Base-by-base conservation (phyloP, 768 basidiomycete genomes). In the Leucosporidium scottii region DNA sequence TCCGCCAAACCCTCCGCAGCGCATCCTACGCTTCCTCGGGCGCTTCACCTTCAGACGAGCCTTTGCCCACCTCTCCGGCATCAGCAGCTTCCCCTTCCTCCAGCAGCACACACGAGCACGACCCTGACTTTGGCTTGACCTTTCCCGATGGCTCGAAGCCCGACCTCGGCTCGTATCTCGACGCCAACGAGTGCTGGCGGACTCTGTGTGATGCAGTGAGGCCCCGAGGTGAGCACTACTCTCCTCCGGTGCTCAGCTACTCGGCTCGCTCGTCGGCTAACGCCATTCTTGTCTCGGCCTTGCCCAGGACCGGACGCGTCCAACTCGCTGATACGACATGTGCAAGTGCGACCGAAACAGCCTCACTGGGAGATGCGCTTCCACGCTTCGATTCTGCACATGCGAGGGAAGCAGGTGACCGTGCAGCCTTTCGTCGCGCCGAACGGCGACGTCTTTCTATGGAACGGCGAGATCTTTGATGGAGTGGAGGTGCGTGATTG, bases 311-410 rank as follows among this genome's bases (percentile, higher is more conserved):
- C 71, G 6, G 71, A 72, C 50, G 44, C 48, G 1, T 28, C 39
- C 2, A 30, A 30, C 27, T 28, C 59, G 13, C 17, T 61, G 48
- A 55, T 57, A 30, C 27, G n/a, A 23, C 61, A 36, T 7, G 49
- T 62, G 12, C 1, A 30, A 2, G 4, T 47, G 13, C 10, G 28
- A 25, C n/a, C n/a, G 30, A 34, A 58, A 25, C 7, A 4, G 12
- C 30, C 8, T 28, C 17, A 57, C 4, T 59, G 50, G 53, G 53
- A 66, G 44, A 39, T 74, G 27, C 57, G 58, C 56, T 86, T 90
- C 66, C 88, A 85, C 75, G 85, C 85, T 1, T 90, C 90, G 0
- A 89, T 91, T 74, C 82, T 93, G 61, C 83, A 84, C 63, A 78
- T 93, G 59, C 81, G 91, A 68, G 91, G 91, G 1, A 73, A 78